Percentiles rank a stretch among this genome's conserved stretches.
These are phyloP conservation scores for Serendipita sp. DNA, from an alignment of 768 basidiomycete species.

Conservation along the genomic window DNA sequence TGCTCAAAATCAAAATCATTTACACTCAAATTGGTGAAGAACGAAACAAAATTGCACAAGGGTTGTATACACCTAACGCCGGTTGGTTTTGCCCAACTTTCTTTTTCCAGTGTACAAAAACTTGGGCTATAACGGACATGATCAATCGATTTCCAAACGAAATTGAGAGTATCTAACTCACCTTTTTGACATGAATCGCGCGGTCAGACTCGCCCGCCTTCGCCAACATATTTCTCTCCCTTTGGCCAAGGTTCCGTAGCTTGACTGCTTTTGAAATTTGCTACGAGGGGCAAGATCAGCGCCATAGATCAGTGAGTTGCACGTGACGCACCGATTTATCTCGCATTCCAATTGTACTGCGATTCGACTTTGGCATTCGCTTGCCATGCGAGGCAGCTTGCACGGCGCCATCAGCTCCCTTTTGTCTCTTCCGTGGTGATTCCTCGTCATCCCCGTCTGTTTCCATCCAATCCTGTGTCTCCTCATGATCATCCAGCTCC, in stretches of 20 bases:
- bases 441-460: slow-evolving; percentile 30
- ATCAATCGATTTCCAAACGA: not conserved
- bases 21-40: too few relatives aligned
- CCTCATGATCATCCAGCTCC: slow-evolving; percentile 39
- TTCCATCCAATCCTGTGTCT: slow-evolving; percentile 28
- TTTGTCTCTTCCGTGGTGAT: slow-evolving; percentile 43
- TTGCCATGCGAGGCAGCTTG: slow-evolving; percentile 29
- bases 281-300: slow-evolving; percentile 22
- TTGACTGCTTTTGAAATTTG: slow-evolving; percentile 68
- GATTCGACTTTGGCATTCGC: slow-evolving; percentile 51
- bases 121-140: slow-evolving; percentile 42
- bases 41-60: too few relatives aligned
- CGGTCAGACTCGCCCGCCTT: slow-evolving; percentile 86
- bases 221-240: slow-evolving; percentile 73
- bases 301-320: not conserved
- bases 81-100: slow-evolving; percentile 66
- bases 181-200: slow-evolving; percentile 69
- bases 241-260: slow-evolving; percentile 73
- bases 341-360: slow-evolving; percentile 65
- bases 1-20: too few relatives aligned
- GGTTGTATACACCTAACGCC: slow-evolving; percentile 18
- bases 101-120: slow-evolving; percentile 78
- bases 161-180: slow-evolving; percentile 21
- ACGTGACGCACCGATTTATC: slow-evolving; percentile 42
- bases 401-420: slow-evolving; percentile 39